Conservation (phyloP, 352 stramenopile species). For the Pythium oligandrum region DNA sequence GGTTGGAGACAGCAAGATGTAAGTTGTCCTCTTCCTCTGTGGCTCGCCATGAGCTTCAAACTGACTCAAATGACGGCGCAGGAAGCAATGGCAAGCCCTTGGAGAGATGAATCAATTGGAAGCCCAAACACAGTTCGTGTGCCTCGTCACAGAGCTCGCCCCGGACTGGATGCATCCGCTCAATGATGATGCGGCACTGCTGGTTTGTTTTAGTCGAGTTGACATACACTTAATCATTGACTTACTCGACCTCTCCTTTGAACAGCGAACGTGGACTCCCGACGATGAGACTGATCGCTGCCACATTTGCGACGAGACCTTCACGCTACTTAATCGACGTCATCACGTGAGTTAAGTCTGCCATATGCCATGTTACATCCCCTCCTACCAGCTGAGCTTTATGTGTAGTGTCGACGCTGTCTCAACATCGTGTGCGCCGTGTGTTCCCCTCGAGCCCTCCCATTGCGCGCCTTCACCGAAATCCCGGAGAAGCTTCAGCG, state of each 20-base stretch:
- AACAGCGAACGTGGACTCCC: slow-evolving; percentile 60
- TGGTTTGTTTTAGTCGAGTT: slow-evolving; percentile 21
- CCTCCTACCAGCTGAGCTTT: not conserved
- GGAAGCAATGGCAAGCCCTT: slow-evolving; percentile 59
- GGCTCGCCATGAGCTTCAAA: not conserved
- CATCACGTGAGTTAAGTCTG: slow-evolving; percentile 42
- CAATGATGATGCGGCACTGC: slow-evolving; percentile 42
- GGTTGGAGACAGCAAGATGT: slow-evolving; percentile 47
- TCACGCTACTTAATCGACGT: slow-evolving; percentile 69
- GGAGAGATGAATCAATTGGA: slow-evolving; percentile 39
- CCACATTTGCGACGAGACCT: slow-evolving; percentile 47
- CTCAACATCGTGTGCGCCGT: slow-evolving; percentile 59
- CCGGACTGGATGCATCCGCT: slow-evolving; percentile 51
- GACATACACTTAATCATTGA: not conserved
- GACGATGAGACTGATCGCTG: slow-evolving; percentile 58
- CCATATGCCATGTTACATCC: no score
- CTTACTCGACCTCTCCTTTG: not conserved
- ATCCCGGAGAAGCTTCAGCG: slow-evolving; percentile 34
- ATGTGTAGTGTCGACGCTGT: slow-evolving; percentile 49
- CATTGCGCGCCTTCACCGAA: slow-evolving; percentile 48
- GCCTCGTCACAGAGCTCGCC: slow-evolving; percentile 44
- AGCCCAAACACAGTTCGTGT: slow-evolving; percentile 49
- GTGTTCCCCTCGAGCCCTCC: slow-evolving; percentile 45
- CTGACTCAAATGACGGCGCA: slow-evolving; percentile 6
- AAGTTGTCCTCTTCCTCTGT: slow-evolving; percentile 1